Conservation (phyloP, 805 yeast genomes). For the Sugiyamaella lignohabitans region DNA sequence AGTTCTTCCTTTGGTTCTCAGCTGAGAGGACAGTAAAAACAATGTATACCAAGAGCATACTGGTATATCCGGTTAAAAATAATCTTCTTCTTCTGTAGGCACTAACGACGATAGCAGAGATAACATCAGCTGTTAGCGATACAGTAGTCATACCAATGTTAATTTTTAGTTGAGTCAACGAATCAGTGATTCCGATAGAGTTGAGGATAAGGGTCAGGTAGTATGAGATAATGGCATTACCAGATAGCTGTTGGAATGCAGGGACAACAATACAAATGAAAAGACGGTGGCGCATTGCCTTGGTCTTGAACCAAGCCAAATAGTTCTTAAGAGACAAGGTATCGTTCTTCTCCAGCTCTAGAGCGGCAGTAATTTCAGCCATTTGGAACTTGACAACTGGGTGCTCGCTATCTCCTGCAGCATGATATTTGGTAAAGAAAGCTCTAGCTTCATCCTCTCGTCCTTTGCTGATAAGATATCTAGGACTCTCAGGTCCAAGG, state of each 20-base stretch:
- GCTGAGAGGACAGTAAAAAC: conserved; percentile 47
- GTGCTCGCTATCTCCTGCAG: conserved; percentile 22
- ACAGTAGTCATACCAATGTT: conserved; percentile 9
- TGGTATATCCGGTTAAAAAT: conserved; percentile 13
- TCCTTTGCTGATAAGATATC: conserved; percentile 63
- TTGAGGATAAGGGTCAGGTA: conserved; percentile 44
- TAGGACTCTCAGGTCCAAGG: conserved; percentile 82
- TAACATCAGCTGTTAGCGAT: conserved; percentile 2
- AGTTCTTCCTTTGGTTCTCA: conserved; percentile 25
- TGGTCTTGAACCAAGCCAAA: conserved; percentile 4
- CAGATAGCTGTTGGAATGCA: conserved; percentile 12
- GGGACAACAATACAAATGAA: conserved; percentile 6
- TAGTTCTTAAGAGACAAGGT: conserved; percentile 12
- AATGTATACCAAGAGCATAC: conserved; percentile 12
- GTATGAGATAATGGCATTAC: conserved; percentile 28
- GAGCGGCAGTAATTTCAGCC: conserved; percentile 19
- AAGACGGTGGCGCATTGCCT: conserved; percentile 11
- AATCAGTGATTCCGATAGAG: conserved; percentile 45
- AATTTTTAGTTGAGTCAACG: conserved; percentile 10
- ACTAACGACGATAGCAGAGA: conserved; percentile 8
- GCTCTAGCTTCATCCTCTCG: conserved; percentile 51
- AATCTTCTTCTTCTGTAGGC: conserved; percentile 15
- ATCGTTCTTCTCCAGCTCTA: conserved; percentile 17
- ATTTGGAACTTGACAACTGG: conserved; percentile 24
- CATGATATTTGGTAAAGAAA: conserved; percentile 22